Conservation (phyloP, 2,329 filamentous ascomycete species). For the Exophiala sp. region DNA sequence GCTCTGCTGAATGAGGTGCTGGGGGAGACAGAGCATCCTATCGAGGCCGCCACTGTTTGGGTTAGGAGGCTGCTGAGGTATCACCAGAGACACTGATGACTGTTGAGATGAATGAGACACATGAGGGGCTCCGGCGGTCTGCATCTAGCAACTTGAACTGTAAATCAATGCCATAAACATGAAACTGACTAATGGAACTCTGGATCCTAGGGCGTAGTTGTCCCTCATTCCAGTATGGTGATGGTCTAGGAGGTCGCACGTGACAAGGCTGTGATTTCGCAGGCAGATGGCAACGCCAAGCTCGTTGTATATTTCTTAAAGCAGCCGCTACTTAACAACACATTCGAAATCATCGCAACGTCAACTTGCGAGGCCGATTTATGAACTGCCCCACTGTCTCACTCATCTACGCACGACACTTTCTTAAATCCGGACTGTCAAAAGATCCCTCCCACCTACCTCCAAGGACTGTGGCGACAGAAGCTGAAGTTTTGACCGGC, state of each 20-base stretch:
- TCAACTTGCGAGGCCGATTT: no score
- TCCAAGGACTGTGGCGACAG: conserved; percentile 1
- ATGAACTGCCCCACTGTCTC: conserved; percentile 2
- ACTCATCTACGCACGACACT: background rate
- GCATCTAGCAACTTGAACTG: background rate
- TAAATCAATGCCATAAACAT: no score
- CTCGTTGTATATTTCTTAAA: no score
- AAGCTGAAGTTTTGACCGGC: background rate
- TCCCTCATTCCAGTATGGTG: conserved; percentile 1
- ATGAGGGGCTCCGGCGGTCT: background rate
- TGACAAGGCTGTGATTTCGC: conserved; percentile 1
- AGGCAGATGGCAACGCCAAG: background rate
- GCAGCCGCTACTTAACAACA: no score
- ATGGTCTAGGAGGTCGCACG: no score
- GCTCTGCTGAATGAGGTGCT: conserved; percentile 14
- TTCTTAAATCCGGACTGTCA: conserved; percentile 7
- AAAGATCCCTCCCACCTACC: background rate
- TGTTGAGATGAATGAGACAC: background rate
- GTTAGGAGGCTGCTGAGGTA: conserved; percentile 22
- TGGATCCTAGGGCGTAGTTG: no score
- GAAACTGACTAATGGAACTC: no score
- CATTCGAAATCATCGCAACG: no score
- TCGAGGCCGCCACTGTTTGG: conserved; percentile 22
- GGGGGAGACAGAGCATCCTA: conserved; percentile 12
- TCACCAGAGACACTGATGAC: conserved; percentile 2